A percentile compares a stretch with the other conserved stretches of the same genome.
Conservation (phyloP, 2,329 filamentous ascomycete species). For the Thelonectria rubi region DNA sequence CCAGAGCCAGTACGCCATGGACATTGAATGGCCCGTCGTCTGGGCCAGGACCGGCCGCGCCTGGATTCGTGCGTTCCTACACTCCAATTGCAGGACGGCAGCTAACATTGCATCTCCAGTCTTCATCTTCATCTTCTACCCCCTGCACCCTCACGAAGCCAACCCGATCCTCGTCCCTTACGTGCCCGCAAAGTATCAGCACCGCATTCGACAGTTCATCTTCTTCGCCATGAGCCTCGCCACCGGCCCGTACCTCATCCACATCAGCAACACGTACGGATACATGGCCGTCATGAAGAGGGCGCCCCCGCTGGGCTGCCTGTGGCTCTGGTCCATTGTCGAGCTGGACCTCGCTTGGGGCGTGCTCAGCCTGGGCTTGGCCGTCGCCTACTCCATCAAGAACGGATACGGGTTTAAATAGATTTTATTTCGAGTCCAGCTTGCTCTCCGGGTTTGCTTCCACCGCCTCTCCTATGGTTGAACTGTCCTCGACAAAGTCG, state of each 20-base stretch:
- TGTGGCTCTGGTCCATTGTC: constrained; percentile 94
- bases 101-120: constrained; percentile 49
- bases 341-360: constrained; percentile 80
- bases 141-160: constrained; percentile 63
- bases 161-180: constrained; percentile 60
- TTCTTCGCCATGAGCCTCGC: constrained; percentile 70
- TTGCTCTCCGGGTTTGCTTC: constrained; percentile 4
- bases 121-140: constrained; percentile 64
- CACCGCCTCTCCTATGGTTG: constrained; percentile 11
- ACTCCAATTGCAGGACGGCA: neutral
- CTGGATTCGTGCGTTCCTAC: constrained; percentile 57
- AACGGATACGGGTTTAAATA: constrained; percentile 58
- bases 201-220: constrained; percentile 62
- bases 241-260: constrained; percentile 81
- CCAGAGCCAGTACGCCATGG: constrained; percentile 78
- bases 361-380: constrained; percentile 59
- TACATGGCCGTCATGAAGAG: constrained; percentile 93
- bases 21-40: constrained; percentile 68
- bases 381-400: constrained; percentile 57
- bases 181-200: constrained; percentile 57
- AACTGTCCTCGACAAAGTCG: constrained; percentile 20
- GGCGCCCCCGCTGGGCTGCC: constrained; percentile 84
- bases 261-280: constrained; percentile 79
- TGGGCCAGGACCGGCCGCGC: constrained; percentile 61
- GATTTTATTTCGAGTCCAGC: neutral